Evolutionary conservation across 495 filamentous ascomycete genomes (phyloP).

Genomic region (Tuber borchii): DNA sequence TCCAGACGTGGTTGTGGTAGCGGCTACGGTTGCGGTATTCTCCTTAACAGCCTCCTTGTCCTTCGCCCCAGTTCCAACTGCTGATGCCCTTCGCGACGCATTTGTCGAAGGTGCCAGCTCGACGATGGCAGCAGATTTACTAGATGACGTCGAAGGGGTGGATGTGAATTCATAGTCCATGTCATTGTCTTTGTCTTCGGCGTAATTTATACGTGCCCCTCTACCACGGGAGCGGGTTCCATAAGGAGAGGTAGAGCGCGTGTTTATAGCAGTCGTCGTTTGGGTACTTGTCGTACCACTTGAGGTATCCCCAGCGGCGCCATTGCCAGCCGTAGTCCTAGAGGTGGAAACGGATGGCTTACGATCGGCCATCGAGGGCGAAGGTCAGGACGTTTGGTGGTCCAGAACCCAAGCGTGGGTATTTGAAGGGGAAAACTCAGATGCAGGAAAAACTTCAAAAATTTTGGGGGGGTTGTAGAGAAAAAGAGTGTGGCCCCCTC

Average conservation of each 20-base stretch:
- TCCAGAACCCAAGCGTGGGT: background rate
- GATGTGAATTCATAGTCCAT: slow-evolving; percentile 62
- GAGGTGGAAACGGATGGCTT: slow-evolving; percentile 34
- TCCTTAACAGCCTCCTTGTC: slow-evolving; percentile 44
- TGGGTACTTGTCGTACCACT: slow-evolving; percentile 12
- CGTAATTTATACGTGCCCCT: slow-evolving; percentile 85
- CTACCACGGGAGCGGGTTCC: slow-evolving; percentile 93
- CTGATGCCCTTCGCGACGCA: slow-evolving; percentile 43
- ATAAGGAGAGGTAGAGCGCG: slow-evolving; percentile 60
- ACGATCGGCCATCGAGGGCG: slow-evolving; percentile 40
- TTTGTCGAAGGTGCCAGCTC: slow-evolving; percentile 47
- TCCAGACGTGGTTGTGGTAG: slow-evolving; percentile 41
- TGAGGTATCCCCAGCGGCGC: slow-evolving; percentile 28
- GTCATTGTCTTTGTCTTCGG: slow-evolving; percentile 89
- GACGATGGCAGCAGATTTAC: slow-evolving; percentile 46
- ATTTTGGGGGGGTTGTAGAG: background rate
- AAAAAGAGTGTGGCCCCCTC: background rate
- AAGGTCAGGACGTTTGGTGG: slow-evolving; percentile 7
- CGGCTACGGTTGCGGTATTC: slow-evolving; percentile 39
- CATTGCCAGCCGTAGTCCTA: slow-evolving; percentile 39
- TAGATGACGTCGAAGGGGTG: slow-evolving; percentile 49
- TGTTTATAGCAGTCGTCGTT: slow-evolving; percentile 25
- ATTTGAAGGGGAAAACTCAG: slow-evolving; percentile 1
- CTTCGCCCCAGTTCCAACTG: slow-evolving; percentile 44
- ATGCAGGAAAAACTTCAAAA: background rate